phyloP scores from a whole-genome alignment of 495 filamentous ascomycete species.

The Penicillium bialowiezense region DNA sequence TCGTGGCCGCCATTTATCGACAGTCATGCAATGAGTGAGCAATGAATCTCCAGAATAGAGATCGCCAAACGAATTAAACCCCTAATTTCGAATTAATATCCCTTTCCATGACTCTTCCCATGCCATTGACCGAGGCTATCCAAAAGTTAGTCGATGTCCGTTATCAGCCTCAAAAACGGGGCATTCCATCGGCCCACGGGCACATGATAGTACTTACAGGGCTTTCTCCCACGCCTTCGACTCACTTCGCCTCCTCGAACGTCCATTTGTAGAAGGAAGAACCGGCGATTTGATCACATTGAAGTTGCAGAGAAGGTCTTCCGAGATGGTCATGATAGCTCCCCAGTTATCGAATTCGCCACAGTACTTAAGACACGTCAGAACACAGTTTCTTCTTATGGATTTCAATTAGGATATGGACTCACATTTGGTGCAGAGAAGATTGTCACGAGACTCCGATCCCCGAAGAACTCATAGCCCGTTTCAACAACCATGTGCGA shows the following conservation, averaged over 20 bases:
- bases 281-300: constrained; percentile 95
- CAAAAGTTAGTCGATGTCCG: no score
- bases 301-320: constrained; percentile 93
- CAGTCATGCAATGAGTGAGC: no score
- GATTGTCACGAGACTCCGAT: constrained; percentile 91
- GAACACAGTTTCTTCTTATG: no score
- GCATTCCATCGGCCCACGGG: no score
- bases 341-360: constrained; percentile 99
- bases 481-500: constrained; percentile 99
- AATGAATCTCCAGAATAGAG: no score
- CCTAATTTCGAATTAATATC: no score
- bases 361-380: constrained; percentile 66
- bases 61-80: no score
- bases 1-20: no score
- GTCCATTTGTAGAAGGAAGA: constrained; percentile 50
- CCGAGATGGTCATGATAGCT: constrained; percentile 95
- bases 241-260: constrained; percentile 2
- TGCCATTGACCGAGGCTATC: no score
- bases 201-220: constrained; percentile 8
- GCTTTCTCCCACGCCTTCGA: constrained; percentile 10
- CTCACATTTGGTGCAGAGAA: constrained; percentile 97
- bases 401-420: no score
- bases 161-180: no score
- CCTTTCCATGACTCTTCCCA: no score
- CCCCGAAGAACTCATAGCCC: constrained; percentile 98